Conservation (phyloP, 2,329 filamentous ascomycete species). For the Colletotrichum tanaceti region DNA sequence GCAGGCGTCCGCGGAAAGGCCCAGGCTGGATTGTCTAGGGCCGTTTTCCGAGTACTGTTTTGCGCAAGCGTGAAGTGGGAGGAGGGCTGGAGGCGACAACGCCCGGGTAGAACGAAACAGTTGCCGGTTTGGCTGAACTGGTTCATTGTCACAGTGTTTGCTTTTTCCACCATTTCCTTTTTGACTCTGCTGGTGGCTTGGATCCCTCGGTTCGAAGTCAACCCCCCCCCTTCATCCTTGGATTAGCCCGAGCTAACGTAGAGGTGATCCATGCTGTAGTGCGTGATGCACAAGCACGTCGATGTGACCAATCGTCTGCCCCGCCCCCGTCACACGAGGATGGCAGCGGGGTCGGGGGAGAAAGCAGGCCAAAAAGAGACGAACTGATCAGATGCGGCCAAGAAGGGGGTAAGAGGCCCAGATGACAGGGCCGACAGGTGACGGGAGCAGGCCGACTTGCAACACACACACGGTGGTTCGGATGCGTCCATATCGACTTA, state of each 20-base stretch:
- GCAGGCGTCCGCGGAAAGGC: slow-evolving; percentile 1
- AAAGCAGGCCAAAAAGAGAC: slow-evolving; percentile 27
- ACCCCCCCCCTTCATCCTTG: background rate
- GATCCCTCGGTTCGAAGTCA: slow-evolving; percentile 16
- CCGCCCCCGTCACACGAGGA: slow-evolving; percentile 14
- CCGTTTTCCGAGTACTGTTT: slow-evolving; percentile 11
- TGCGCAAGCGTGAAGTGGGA: slow-evolving; percentile 24
- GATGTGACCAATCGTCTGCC: background rate
- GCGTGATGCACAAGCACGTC: background rate
- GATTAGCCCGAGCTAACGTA: slow-evolving; percentile 29
- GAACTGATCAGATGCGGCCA: slow-evolving; percentile 23
- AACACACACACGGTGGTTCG: slow-evolving; percentile 24
- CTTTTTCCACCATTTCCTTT: background rate
- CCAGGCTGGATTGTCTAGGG: slow-evolving; percentile 16
- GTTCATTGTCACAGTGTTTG: slow-evolving; percentile 34
- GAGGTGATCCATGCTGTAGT: slow-evolving; percentile 11
- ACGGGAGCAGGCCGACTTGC: slow-evolving; percentile 7
- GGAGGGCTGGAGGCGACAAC: slow-evolving; percentile 9
- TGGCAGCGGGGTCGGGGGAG: slow-evolving; percentile 25
- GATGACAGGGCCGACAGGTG: background rate
- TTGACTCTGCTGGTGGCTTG: slow-evolving; percentile 19
- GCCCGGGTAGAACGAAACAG: slow-evolving; percentile 33
- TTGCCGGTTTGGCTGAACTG: slow-evolving; percentile 22
- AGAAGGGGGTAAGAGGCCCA: slow-evolving; percentile 2
- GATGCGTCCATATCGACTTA: slow-evolving; percentile 25